Conservation (phyloP, 176 grass and related monocot species). For the Oryza longistaminata region DNA sequence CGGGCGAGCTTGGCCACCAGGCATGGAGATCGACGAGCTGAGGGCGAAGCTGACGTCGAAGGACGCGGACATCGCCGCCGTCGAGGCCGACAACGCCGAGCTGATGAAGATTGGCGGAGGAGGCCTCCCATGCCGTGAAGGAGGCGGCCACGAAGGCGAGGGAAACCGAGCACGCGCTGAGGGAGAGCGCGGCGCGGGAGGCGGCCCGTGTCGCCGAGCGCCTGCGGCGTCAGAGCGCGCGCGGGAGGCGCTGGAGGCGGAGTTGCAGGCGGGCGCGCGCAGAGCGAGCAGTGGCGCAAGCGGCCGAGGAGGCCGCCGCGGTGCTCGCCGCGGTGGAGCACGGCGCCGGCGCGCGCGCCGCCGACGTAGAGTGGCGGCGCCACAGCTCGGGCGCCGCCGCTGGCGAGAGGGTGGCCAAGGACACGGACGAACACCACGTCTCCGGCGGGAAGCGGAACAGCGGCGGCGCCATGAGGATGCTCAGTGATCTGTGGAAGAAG, state of each 20-base stretch:
- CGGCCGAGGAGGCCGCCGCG: slow-evolving; percentile 66
- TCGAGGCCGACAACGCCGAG: slow-evolving; percentile 50
- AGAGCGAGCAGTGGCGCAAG: slow-evolving; percentile 93
- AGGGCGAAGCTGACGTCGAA: slow-evolving; percentile 34
- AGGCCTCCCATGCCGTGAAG: background rate
- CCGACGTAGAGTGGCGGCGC: background rate
- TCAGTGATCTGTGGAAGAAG: slow-evolving; percentile 90
- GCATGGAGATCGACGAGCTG: slow-evolving; percentile 26
- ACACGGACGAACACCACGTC: background rate
- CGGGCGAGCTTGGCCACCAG: slow-evolving; percentile 33
- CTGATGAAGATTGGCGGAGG: slow-evolving; percentile 42
- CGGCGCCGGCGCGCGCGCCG: no score
- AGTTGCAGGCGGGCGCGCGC: slow-evolving; percentile 57
- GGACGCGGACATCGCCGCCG: slow-evolving; percentile 46
- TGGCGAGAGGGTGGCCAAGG: background rate
- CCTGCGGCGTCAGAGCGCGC: slow-evolving; percentile 52
- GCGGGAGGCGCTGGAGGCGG: slow-evolving; percentile 52
- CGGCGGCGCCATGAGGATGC: slow-evolving; percentile 50
- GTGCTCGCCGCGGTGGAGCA: slow-evolving; percentile 40
- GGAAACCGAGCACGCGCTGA: slow-evolving; percentile 45
- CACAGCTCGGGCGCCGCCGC: background rate
- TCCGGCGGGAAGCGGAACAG: slow-evolving; percentile 39
- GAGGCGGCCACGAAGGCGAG: slow-evolving; percentile 19
- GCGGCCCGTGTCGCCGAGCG: slow-evolving; percentile 44
- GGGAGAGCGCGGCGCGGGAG: slow-evolving; percentile 50